These are phyloP conservation scores for Aspergillus jensenii DNA, from an alignment of 2,329 filamentous ascomycete genomes.

Conservation along the genomic window DNA sequence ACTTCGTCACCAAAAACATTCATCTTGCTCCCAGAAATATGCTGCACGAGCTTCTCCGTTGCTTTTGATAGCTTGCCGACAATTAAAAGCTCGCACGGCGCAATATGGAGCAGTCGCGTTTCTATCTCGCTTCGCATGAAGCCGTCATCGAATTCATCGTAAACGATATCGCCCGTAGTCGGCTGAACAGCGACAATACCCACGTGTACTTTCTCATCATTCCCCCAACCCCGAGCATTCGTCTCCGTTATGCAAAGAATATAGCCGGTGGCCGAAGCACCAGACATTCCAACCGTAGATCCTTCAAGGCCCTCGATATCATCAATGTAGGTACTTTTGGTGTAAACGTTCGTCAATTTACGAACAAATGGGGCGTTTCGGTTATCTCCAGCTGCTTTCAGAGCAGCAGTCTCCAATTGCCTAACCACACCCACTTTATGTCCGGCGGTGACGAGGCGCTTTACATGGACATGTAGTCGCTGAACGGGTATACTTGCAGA, in stretches of 20 bases:
- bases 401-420: conserved; percentile 89
- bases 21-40: conserved; percentile 83
- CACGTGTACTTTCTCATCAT: conserved; percentile 89
- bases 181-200: conserved; percentile 94
- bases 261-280: conserved; percentile 70
- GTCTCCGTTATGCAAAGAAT: conserved; percentile 88
- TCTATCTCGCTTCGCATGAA: conserved; percentile 98
- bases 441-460: conserved; percentile 85
- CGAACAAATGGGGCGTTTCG: conserved; percentile 87
- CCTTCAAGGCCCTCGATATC: conserved; percentile 78
- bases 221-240: conserved; percentile 74
- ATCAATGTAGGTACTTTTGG: conserved; percentile 96
- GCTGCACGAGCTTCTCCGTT: conserved; percentile 87
- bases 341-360: conserved; percentile 94
- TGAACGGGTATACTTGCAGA: conserved; percentile 95
- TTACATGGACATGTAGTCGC: conserved; percentile 87
- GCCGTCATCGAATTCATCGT: conserved; percentile 93
- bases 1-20: conserved; percentile 92
- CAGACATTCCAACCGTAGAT: conserved; percentile 54
- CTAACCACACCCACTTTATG: conserved; percentile 95
- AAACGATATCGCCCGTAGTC: conserved; percentile 91
- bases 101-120: conserved; percentile 90
- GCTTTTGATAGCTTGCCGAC: conserved; percentile 87
- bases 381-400: conserved; percentile 95
- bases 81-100: conserved; percentile 91